Evolutionary conservation across 768 basidiomycete species (phyloP).

Genomic region (Amanita molliuscula): DNA sequence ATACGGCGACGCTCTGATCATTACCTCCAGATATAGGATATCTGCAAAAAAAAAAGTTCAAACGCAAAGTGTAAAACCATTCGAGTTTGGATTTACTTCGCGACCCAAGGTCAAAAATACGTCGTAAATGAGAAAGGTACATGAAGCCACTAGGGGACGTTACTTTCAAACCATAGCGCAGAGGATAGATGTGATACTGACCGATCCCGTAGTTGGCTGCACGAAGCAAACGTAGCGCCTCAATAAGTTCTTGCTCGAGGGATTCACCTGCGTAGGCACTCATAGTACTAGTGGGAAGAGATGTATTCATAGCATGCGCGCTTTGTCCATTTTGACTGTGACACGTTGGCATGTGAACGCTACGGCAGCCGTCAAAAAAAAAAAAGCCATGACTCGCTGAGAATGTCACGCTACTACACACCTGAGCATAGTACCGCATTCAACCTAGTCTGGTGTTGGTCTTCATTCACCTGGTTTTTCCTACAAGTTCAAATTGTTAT

Average conservation of each 20-base stretch:
- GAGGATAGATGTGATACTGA: not conserved
- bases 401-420: too few species aligned
- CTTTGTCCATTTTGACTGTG: too few species aligned
- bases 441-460: too few species aligned
- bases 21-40: not conserved
- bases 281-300: not conserved
- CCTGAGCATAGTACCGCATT: too few species aligned
- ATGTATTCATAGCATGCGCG: not conserved
- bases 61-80: not conserved
- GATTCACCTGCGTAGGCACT: not conserved
- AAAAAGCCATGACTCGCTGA: too few species aligned
- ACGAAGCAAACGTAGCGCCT: not conserved
- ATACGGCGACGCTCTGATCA: too few species aligned
- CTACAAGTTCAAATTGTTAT: too few species aligned
- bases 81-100: not conserved
- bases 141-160: not conserved
- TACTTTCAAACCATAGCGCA: not conserved
- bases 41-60: not conserved
- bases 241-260: not conserved
- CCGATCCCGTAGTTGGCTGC: not conserved
- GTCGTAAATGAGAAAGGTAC: not conserved
- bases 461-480: too few species aligned
- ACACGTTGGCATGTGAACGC: too few species aligned
- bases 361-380: too few species aligned
- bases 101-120: not conserved